Conservation (phyloP, 2,329 filamentous ascomycete genomes). For the Ophiostoma perfectum region DNA sequence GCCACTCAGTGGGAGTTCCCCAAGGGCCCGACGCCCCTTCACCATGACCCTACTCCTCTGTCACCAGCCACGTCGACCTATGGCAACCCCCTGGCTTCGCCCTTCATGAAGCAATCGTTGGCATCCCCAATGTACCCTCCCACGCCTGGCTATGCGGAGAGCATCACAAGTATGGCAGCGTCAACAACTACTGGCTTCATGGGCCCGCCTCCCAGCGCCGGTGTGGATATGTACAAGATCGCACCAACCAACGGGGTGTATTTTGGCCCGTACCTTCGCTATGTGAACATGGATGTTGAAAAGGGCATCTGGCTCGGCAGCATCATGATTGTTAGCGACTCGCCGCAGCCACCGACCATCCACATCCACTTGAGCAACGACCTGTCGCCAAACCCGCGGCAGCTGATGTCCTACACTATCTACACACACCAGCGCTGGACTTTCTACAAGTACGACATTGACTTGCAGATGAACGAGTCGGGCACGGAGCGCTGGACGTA, state of each 20-base stretch:
- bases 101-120: slow-evolving; percentile 63
- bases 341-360: slow-evolving; percentile 87
- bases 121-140: slow-evolving; percentile 79
- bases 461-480: slow-evolving; percentile 81
- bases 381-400: slow-evolving; percentile 84
- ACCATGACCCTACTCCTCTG: slow-evolving; percentile 73
- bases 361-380: slow-evolving; percentile 89
- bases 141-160: slow-evolving; percentile 77
- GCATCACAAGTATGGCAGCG: slow-evolving; percentile 74
- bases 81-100: slow-evolving; percentile 66
- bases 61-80: slow-evolving; percentile 77
- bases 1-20: slow-evolving; percentile 99
- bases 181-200: slow-evolving; percentile 75
- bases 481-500: slow-evolving; percentile 90
- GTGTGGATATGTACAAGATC: slow-evolving; percentile 91
- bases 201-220: slow-evolving; percentile 80
- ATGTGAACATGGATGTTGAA: slow-evolving; percentile 95
- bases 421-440: slow-evolving; percentile 88
- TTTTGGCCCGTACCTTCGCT: slow-evolving; percentile 92
- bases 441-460: slow-evolving; percentile 91
- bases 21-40: slow-evolving; percentile 85
- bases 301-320: slow-evolving; percentile 87
- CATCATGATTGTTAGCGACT: slow-evolving; percentile 87
- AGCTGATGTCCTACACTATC: slow-evolving; percentile 76
- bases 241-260: slow-evolving; percentile 94